Percentiles rank a stretch among this genome's conserved stretches.
Evolutionary conservation across 1,284 basidiomycete species (phyloP).

Genomic region (Marasmius oreades): DNA sequence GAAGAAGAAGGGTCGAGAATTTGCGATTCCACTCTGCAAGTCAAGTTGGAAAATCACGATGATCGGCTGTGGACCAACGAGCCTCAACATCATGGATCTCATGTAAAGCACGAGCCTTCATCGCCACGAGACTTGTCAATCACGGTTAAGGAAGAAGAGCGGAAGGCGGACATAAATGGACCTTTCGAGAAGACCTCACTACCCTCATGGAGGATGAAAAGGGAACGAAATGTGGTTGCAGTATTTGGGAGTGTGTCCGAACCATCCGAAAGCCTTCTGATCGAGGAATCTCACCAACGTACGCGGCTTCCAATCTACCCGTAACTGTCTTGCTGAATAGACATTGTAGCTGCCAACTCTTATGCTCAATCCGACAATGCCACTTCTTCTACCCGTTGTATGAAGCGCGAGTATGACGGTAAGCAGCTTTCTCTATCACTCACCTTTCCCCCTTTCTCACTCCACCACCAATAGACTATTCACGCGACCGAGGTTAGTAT

Average conservation of each 20-base stretch:
- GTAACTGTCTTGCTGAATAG: too few relatives aligned
- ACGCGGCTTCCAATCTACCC: too few relatives aligned
- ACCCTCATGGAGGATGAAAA: background rate
- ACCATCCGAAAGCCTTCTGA: background rate
- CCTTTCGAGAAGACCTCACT: background rate
- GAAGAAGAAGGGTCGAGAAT: too few relatives aligned
- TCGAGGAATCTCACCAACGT: too few relatives aligned
- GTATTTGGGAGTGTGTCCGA: background rate
- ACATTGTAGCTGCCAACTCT: too few relatives aligned
- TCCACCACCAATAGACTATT: background rate
- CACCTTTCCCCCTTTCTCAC: background rate
- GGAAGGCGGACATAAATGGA: background rate
- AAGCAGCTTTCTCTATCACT: background rate
- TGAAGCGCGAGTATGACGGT: conserved; percentile 2
- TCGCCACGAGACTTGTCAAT: background rate
- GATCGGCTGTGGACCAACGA: background rate
- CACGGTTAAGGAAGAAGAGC: background rate
- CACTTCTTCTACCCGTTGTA: background rate
- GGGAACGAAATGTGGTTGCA: background rate
- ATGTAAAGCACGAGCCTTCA: background rate
- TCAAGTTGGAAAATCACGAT: background rate
- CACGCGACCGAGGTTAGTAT: background rate
- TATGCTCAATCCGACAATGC: background rate
- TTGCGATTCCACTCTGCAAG: background rate
- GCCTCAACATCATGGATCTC: background rate